Evolutionary conservation across 129 eudicot genomes (phyloP).

Genomic region (Flaveria robusta): DNA sequence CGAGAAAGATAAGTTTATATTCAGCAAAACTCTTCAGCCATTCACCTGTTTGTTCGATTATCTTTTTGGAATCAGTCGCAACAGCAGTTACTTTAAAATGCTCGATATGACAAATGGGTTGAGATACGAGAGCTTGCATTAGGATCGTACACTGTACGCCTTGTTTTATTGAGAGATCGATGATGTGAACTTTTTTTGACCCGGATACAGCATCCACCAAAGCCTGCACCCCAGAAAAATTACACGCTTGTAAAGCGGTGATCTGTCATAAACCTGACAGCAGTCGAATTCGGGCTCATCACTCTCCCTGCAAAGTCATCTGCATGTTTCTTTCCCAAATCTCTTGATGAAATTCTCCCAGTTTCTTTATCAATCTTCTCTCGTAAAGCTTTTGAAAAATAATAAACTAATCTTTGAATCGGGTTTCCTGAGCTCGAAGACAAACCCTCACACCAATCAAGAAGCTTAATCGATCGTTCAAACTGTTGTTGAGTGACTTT

Average conservation of each 20-base stretch:
- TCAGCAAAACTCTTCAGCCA: slow-evolving; percentile 40
- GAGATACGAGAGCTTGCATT: slow-evolving; percentile 49
- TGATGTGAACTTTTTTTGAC: slow-evolving; percentile 38
- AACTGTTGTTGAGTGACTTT: slow-evolving; percentile 41
- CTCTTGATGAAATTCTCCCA: slow-evolving; percentile 19
- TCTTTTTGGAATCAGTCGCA: slow-evolving; percentile 17
- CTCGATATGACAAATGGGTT: slow-evolving; percentile 25
- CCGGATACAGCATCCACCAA: slow-evolving; percentile 33
- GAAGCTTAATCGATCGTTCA: slow-evolving; percentile 49
- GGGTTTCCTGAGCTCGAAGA: slow-evolving; percentile 36
- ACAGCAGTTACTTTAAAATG: slow-evolving; percentile 46
- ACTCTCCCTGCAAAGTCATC: slow-evolving; percentile 24
- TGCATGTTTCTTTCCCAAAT: slow-evolving; percentile 4
- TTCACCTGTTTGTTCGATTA: slow-evolving; percentile 32
- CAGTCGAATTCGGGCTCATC: slow-evolving; percentile 15
- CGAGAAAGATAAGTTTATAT: slow-evolving; percentile 33
- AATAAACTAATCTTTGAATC: slow-evolving; percentile 50
- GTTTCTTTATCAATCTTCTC: slow-evolving; percentile 52
- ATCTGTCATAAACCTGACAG: slow-evolving; percentile 25
- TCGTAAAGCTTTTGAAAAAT: slow-evolving; percentile 53
- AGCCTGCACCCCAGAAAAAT: slow-evolving; percentile 40
- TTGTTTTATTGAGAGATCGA: slow-evolving; percentile 40
- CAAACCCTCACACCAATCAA: slow-evolving; percentile 35
- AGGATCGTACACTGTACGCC: slow-evolving; percentile 40
- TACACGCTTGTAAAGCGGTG: slow-evolving; percentile 44